A percentile compares a stretch with the other conserved stretches of the same genome.
These are phyloP conservation scores for Cladosporium sp. DNA, from an alignment of 2,329 filamentous ascomycete genomes.

Conservation along the genomic window DNA sequence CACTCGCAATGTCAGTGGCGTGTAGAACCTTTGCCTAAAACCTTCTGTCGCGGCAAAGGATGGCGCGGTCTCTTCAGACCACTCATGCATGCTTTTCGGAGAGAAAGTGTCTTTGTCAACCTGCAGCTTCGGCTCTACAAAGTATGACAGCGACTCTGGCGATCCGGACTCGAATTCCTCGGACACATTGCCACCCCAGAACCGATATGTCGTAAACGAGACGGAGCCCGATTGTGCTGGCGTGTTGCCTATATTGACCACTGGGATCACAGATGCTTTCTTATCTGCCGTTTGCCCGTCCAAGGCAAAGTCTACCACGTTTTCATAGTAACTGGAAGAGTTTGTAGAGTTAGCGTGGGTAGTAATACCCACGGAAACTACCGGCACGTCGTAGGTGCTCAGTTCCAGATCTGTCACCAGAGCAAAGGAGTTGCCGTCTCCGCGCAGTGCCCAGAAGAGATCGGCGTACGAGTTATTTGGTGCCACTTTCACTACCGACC, in stretches of 20 bases:
- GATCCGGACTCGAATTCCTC: background rate
- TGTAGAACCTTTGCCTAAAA: constrained; percentile 1
- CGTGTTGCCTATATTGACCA: background rate
- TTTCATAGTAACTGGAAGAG: no score
- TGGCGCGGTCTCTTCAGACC: constrained; percentile 1
- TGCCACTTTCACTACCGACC: constrained; percentile 10
- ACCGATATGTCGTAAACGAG: constrained; percentile 3
- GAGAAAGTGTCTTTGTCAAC: background rate
- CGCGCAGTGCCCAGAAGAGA: constrained; percentile 19
- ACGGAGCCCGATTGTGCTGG: background rate
- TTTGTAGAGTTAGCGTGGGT: no score
- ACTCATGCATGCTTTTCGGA: constrained; percentile 1
- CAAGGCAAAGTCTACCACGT: background rate
- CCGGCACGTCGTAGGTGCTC: no score
- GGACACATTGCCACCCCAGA: constrained; percentile 3
- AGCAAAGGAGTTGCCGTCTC: constrained; percentile 17
- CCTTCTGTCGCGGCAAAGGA: background rate
- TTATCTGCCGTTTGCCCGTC: background rate
- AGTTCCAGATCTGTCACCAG: constrained; percentile 18
- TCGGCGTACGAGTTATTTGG: constrained; percentile 14
- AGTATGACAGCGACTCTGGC: background rate
- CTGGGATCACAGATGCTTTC: constrained; percentile 5
- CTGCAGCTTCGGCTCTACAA: background rate
- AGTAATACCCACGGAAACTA: no score
- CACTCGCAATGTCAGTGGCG: background rate